Evolutionary conservation across 331 rosid genomes (phyloP).

Genomic region (Acacia pycnantha): DNA sequence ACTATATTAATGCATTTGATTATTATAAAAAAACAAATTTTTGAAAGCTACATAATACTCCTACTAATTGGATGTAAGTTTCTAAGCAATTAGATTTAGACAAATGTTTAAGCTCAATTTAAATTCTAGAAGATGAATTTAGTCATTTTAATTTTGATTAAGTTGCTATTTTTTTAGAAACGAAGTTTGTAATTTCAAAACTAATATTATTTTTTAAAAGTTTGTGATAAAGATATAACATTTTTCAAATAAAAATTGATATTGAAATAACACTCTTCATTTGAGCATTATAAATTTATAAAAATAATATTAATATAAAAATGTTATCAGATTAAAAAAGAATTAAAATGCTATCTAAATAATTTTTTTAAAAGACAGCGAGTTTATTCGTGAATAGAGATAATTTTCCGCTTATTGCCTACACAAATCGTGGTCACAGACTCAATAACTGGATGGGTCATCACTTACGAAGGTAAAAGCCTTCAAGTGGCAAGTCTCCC

Average conservation of each 20-base stretch:
- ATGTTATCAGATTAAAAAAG: too few species aligned
- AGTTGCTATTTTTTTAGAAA: neutral
- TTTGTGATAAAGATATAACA: neutral
- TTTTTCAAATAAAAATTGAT: neutral
- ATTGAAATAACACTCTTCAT: neutral
- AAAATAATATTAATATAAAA: too few species aligned
- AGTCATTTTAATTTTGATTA: neutral
- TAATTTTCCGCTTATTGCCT: too few species aligned
- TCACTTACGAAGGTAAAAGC: too few species aligned
- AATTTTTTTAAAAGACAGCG: too few species aligned
- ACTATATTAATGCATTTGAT: too few species aligned
- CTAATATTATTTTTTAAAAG: neutral
- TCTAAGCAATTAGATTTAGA: neutral
- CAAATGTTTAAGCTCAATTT: neutral
- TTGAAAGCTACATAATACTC: neutral
- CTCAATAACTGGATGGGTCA: too few species aligned
- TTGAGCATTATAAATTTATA: neutral
- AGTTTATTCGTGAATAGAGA: neutral
- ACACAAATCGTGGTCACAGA: too few species aligned
- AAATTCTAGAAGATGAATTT: neutral
- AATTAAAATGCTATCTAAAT: too few species aligned
- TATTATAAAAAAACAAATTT: too few species aligned
- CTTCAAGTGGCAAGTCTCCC: too few species aligned
- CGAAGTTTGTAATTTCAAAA: neutral
- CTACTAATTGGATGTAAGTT: neutral